Conservation (phyloP, 1,284 basidiomycete genomes). For the Boletus semigastroideus region DNA sequence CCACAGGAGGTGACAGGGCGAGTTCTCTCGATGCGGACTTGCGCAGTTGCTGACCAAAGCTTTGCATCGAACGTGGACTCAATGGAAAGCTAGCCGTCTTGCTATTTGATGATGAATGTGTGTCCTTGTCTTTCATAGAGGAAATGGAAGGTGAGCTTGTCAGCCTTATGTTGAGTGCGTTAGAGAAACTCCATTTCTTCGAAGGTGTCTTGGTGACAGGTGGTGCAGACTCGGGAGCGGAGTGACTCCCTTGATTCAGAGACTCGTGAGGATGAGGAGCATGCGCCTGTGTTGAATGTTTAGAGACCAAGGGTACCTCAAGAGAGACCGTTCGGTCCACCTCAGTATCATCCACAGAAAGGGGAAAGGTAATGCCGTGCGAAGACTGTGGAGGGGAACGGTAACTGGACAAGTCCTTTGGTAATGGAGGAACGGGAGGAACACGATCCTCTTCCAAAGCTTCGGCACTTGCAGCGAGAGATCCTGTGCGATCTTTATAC, state of each 20-base stretch:
- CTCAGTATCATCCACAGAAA: slow-evolving; percentile 37
- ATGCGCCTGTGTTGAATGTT: slow-evolving; percentile 31
- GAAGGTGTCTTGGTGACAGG: slow-evolving; percentile 66
- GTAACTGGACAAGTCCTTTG: slow-evolving; percentile 84
- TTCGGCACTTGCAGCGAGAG: slow-evolving; percentile 55
- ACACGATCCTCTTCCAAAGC: slow-evolving; percentile 62
- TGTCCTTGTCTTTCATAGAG: slow-evolving; percentile 44
- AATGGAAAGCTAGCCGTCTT: slow-evolving; percentile 53
- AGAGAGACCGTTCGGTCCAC: slow-evolving; percentile 48
- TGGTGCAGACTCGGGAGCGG: slow-evolving; percentile 42
- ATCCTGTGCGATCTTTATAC: slow-evolving; percentile 66
- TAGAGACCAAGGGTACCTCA: slow-evolving; percentile 49
- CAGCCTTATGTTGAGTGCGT: slow-evolving; percentile 81
- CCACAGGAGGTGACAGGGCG: slow-evolving; percentile 42
- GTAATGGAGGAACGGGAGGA: slow-evolving; percentile 94
- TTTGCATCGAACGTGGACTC: slow-evolving; percentile 60
- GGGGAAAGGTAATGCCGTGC: slow-evolving; percentile 49
- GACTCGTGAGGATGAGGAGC: slow-evolving; percentile 16
- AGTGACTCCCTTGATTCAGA: slow-evolving; percentile 33
- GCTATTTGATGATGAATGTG: slow-evolving; percentile 27
- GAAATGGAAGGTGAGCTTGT: slow-evolving; percentile 65
- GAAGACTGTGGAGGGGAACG: slow-evolving; percentile 65
- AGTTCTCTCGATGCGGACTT: slow-evolving; percentile 69
- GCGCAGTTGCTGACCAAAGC: slow-evolving; percentile 60
- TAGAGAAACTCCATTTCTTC: slow-evolving; percentile 97